Evolutionary conservation across 2,329 filamentous ascomycete genomes (phyloP).

Genomic region (Colletotrichum agaves): DNA sequence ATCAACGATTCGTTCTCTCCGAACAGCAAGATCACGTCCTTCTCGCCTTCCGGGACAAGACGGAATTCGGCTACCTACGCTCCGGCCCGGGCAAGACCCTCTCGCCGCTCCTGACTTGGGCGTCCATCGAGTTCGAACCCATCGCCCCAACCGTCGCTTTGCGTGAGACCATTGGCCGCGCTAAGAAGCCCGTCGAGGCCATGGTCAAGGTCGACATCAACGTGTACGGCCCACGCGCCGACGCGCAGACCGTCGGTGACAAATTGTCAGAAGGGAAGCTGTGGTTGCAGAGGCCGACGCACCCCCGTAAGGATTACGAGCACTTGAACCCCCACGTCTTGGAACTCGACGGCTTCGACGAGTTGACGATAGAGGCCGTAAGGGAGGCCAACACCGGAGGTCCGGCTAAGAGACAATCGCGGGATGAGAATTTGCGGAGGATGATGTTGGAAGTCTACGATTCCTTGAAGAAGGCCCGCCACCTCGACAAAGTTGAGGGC

Average conservation of each 20-base stretch:
- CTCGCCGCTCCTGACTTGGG: slow-evolving; percentile 29
- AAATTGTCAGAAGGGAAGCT: slow-evolving; percentile 44
- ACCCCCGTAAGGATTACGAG: slow-evolving; percentile 41
- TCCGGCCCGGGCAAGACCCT: slow-evolving; percentile 39
- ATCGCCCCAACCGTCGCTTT: slow-evolving; percentile 39
- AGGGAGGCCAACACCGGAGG: background rate
- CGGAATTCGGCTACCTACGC: slow-evolving; percentile 41
- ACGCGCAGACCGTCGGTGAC: slow-evolving; percentile 41
- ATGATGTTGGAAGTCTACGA: slow-evolving; percentile 39
- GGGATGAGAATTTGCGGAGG: slow-evolving; percentile 22
- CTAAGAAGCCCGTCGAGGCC: slow-evolving; percentile 43
- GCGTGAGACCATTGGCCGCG: slow-evolving; percentile 41
- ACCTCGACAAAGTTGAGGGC: slow-evolving; percentile 38
- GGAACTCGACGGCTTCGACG: slow-evolving; percentile 39
- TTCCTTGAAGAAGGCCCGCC: slow-evolving; percentile 37
- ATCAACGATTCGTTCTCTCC: slow-evolving; percentile 40
- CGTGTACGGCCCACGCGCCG: slow-evolving; percentile 47
- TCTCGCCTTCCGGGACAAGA: slow-evolving; percentile 41
- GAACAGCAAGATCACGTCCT: slow-evolving; percentile 39
- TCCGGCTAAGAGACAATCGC: background rate
- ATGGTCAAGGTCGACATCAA: slow-evolving; percentile 49
- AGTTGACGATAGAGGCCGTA: background rate
- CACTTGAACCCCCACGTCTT: slow-evolving; percentile 46
- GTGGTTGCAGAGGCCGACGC: slow-evolving; percentile 49
- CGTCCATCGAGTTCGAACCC: slow-evolving; percentile 40